Base-by-base conservation (phyloP, 495 filamentous ascomycete genomes). In the Neurospora sp. region DNA sequence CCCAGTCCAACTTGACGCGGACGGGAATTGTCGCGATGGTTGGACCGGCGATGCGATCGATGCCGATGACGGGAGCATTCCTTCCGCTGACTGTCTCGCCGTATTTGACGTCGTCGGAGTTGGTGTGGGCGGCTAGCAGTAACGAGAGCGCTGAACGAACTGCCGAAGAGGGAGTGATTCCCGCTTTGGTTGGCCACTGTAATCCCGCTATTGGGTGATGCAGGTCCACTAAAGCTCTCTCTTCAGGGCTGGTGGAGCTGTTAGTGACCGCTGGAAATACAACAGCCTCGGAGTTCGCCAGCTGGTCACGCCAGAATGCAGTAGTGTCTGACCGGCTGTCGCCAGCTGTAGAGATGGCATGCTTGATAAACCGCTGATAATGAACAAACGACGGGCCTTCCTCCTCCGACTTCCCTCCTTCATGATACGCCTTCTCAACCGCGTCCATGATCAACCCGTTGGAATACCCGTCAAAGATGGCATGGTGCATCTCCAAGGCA, bases 381-480 rank as follows among this genome's bases (percentile, higher is more conserved):
- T 17, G 42, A 3, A 44, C 42, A 44, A 44, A 44, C 42, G 3
- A 44, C 41, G 0, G 41, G 27, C 27, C 27, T 31, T 31, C 27
- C 6, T 44, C 41, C 41, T 44, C 17, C 42, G 8, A 44, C 42
- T 44, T 44, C 42, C 42, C 17, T 8, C 42, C 42, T n/a, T 44
- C 42, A 44, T 17, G 42, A 44, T 44, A 44, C 17, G 17, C 42
- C 42, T 44, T 44, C 42, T 44, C 42, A 1, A 44, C 16, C 17
- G 42, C 42, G 6, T n/a, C 42, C 42, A 44, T 44, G 42, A n/a
- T 44, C 42, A 44, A 44, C 16, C 1, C 6, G 17, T 44, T 44
- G 17, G 42, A 44, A n/a, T n/a, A 91, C 37, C 88, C 89, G 72
- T 92, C 90, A 74, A 90, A 92, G 4, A 92, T 75, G 0, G 87